Percentiles rank a stretch among this genome's conserved stretches.
Evolutionary conservation across 2,329 filamentous ascomycete species (phyloP).

Genomic region (Xylariaceae sp.): DNA sequence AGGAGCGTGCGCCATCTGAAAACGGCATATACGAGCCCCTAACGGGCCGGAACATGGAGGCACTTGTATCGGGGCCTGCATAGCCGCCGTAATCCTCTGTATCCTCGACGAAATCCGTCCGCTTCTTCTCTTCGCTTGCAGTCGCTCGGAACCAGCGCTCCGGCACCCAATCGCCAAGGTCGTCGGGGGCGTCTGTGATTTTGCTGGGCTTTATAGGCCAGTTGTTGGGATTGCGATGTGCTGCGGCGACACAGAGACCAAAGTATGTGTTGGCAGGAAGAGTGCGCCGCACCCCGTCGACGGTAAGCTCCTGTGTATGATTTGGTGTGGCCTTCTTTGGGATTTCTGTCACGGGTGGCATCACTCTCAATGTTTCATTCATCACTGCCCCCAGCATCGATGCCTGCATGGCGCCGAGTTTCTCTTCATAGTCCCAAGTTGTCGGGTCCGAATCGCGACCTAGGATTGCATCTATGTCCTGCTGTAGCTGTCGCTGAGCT

Average conservation of each 20-base stretch:
- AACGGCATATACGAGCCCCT: constrained; percentile 58
- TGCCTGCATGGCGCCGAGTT: constrained; percentile 63
- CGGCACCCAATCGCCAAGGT: constrained; percentile 56
- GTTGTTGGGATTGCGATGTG: constrained; percentile 67
- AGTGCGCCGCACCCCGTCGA: constrained; percentile 47
- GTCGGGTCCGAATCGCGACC: constrained; percentile 50
- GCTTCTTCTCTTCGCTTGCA: constrained; percentile 15
- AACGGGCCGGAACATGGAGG: constrained; percentile 57
- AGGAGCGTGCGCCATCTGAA: constrained; percentile 55
- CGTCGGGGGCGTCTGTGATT: constrained; percentile 25
- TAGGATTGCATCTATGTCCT: constrained; percentile 66
- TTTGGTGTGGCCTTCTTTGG: constrained; percentile 60
- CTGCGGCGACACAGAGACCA: constrained; percentile 52
- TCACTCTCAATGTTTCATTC: constrained; percentile 72
- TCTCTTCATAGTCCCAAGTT: constrained; percentile 69
- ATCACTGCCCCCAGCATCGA: constrained; percentile 72
- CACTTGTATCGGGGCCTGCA: constrained; percentile 56
- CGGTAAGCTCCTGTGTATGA: constrained; percentile 54
- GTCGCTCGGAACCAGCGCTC: constrained; percentile 54
- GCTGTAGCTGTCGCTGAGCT: constrained; percentile 64
- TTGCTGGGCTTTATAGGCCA: constrained; percentile 59
- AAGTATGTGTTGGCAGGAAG: constrained; percentile 54
- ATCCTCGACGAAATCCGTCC: constrained; percentile 21
- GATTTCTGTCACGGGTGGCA: constrained; percentile 69
- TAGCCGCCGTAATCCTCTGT: constrained; percentile 57